A percentile compares a stretch with the other conserved stretches of the same genome.
Evolutionary conservation across 2,329 filamentous ascomycete species (phyloP).

Genomic region (Aspergillus sp.): DNA sequence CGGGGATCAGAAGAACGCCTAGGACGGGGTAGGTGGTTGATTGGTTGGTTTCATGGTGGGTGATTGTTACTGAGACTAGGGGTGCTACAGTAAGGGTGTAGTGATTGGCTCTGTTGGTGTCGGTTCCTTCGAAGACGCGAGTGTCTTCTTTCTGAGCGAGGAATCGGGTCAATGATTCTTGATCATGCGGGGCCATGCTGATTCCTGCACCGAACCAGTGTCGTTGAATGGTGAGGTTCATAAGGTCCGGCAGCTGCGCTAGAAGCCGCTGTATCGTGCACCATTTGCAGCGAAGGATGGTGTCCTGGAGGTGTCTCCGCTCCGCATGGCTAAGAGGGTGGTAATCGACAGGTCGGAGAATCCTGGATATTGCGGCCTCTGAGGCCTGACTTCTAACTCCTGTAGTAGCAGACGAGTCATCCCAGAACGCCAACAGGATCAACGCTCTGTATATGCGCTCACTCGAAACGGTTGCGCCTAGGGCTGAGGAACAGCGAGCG

Average conservation of each 20-base stretch:
- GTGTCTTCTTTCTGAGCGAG: slow-evolving; percentile 22
- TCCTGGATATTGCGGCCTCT: slow-evolving; percentile 27
- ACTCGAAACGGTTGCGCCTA: slow-evolving; percentile 44
- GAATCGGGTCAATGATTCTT: slow-evolving; percentile 24
- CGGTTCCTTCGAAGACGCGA: slow-evolving; percentile 22
- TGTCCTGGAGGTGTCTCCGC: slow-evolving; percentile 36
- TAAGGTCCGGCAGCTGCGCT: slow-evolving; percentile 37
- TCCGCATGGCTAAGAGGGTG: slow-evolving; percentile 28
- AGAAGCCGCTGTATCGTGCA: slow-evolving; percentile 40
- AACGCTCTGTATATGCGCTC: slow-evolving; percentile 45
- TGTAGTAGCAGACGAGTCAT: slow-evolving; percentile 23
- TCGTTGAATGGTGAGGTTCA: slow-evolving; percentile 36
- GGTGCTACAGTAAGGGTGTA: slow-evolving; percentile 28
- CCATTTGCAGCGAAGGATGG: slow-evolving; percentile 43
- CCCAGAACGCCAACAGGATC: slow-evolving; percentile 45
- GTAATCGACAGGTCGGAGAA: slow-evolving; percentile 42
- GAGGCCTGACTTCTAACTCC: not conserved
- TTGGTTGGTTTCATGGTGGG: slow-evolving; percentile 13
- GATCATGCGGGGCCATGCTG: slow-evolving; percentile 21
- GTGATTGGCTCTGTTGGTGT: not conserved
- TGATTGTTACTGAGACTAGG: slow-evolving; percentile 24
- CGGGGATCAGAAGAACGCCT: slow-evolving; percentile 21
- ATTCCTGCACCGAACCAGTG: slow-evolving; percentile 34
- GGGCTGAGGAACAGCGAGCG: slow-evolving; percentile 42
- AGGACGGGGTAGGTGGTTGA: slow-evolving; percentile 20